These are phyloP conservation scores for Talaromyces sp. DNA, from an alignment of 2,329 filamentous ascomycete species.

Conservation along the genomic window DNA sequence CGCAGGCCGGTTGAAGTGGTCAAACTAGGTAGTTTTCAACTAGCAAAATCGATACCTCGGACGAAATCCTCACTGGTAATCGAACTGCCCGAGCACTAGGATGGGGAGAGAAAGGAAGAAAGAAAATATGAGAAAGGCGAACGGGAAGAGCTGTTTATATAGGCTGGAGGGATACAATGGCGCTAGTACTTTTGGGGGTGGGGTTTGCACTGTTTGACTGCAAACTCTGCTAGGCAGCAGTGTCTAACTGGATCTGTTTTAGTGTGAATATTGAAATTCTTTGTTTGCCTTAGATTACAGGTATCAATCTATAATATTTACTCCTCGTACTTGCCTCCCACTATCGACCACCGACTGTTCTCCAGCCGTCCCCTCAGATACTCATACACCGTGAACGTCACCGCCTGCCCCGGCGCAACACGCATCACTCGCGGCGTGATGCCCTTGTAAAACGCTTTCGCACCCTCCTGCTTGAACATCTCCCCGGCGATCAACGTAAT, in stretches of 20 bases:
- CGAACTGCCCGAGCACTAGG: conserved; percentile 66
- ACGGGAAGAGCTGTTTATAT: conserved; percentile 24
- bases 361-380: conserved; percentile 71
- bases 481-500: conserved; percentile 75
- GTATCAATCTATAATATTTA: conserved; percentile 29
- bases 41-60: conserved; percentile 86
- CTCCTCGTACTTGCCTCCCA: conserved; percentile 64
- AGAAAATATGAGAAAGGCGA: conserved; percentile 26
- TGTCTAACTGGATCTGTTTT: neutral
- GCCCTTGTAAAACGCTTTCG: conserved; percentile 96
- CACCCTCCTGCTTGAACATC: conserved; percentile 91
- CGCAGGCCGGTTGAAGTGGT: conserved; percentile 70
- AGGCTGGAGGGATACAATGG: neutral
- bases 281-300: neutral
- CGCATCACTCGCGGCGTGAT: conserved; percentile 97
- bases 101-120: conserved; percentile 37
- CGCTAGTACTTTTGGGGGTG: conserved; percentile 7
- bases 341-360: conserved; percentile 56
- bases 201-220: conserved; percentile 15
- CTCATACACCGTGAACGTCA: conserved; percentile 74
- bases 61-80: conserved; percentile 80
- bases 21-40: conserved; percentile 79
- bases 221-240: neutral
- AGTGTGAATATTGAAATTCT: neutral
- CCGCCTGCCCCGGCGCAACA: conserved; percentile 89